A percentile compares a stretch with the other conserved stretches of the same genome.
These are phyloP conservation scores for Penicillium maclennaniae DNA, from an alignment of 495 filamentous ascomycete genomes.

Conservation along the genomic window DNA sequence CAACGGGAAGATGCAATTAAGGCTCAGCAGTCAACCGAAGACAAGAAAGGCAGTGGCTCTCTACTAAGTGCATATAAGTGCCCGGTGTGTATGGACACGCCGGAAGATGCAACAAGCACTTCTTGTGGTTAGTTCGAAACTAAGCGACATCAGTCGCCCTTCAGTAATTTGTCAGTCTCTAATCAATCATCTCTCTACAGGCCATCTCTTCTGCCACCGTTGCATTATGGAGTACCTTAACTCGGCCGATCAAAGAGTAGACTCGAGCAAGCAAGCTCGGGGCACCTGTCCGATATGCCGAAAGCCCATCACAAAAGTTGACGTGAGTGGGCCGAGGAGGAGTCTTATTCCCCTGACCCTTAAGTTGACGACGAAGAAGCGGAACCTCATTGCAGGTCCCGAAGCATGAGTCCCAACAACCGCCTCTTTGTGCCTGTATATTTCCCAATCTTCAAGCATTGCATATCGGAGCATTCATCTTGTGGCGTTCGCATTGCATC, in stretches of 20 bases:
- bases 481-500: constrained; percentile 1
- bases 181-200: constrained; percentile 1
- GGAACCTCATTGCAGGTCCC: background rate
- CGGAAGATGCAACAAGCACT: constrained; percentile 17
- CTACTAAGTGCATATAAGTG: constrained; percentile 14
- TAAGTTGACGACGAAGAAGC: constrained; percentile 15
- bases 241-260: constrained; percentile 1
- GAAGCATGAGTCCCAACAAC: background rate
- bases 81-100: constrained; percentile 20
- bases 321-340: constrained; percentile 9
- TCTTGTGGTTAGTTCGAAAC: constrained; percentile 12
- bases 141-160: background rate
- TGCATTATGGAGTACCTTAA: constrained; percentile 18
- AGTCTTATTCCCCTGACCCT: constrained; percentile 16
- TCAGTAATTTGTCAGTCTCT: background rate
- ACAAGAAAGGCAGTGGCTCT: background rate
- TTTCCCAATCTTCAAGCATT: background rate
- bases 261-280: constrained; percentile 5
- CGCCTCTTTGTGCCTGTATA: background rate
- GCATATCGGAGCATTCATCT: background rate
- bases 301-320: constrained; percentile 12
- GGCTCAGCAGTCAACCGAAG: constrained; percentile 25
- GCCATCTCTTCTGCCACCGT: constrained; percentile 17
- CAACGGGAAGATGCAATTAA: constrained; percentile 44
- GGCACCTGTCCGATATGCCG: constrained; percentile 20